phyloP scores from a whole-genome alignment of 768 basidiomycete species.

The Russula abietina region DNA sequence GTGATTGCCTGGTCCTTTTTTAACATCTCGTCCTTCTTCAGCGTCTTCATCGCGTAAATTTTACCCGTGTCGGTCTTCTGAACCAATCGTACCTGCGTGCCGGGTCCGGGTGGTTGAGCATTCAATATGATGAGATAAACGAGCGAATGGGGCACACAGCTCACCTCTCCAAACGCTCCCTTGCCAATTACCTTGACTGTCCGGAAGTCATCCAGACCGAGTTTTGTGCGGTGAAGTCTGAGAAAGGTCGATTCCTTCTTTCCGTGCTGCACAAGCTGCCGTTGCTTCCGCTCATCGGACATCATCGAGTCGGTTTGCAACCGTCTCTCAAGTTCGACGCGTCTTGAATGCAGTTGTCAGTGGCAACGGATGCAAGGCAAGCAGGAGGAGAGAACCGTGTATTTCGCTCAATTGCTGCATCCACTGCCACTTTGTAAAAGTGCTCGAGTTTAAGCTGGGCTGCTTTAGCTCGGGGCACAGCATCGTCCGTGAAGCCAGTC shows the following conservation, averaged over 20 bases:
- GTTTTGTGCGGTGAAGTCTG: constrained; percentile 78
- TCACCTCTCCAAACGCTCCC: constrained; percentile 95
- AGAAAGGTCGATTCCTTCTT: constrained; percentile 87
- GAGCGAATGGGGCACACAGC: constrained; percentile 24
- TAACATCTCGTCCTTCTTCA: constrained; percentile 97
- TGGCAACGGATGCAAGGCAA: neutral
- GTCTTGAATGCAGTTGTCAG: constrained; percentile 42
- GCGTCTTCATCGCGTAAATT: constrained; percentile 98
- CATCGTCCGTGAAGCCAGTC: constrained; percentile 70
- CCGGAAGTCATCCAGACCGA: constrained; percentile 87
- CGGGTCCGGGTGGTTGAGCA: neutral
- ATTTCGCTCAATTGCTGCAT: constrained; percentile 91
- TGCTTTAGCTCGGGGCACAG: constrained; percentile 75
- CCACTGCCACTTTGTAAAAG: constrained; percentile 95
- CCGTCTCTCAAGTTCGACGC: constrained; percentile 79
- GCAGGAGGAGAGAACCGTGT: constrained; percentile 48
- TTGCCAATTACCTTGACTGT: constrained; percentile 99
- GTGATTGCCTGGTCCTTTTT: constrained; percentile 89
- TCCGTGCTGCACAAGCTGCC: constrained; percentile 76
- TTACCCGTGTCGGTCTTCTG: constrained; percentile 96
- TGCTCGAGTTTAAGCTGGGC: constrained; percentile 95
- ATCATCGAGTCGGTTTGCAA: constrained; percentile 62
- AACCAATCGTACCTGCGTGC: constrained; percentile 72
- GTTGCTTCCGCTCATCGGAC: constrained; percentile 80
- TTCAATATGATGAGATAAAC: neutral